phyloP scores from a whole-genome alignment of 1,284 basidiomycete genomes.

The Ustilago lituana region DNA sequence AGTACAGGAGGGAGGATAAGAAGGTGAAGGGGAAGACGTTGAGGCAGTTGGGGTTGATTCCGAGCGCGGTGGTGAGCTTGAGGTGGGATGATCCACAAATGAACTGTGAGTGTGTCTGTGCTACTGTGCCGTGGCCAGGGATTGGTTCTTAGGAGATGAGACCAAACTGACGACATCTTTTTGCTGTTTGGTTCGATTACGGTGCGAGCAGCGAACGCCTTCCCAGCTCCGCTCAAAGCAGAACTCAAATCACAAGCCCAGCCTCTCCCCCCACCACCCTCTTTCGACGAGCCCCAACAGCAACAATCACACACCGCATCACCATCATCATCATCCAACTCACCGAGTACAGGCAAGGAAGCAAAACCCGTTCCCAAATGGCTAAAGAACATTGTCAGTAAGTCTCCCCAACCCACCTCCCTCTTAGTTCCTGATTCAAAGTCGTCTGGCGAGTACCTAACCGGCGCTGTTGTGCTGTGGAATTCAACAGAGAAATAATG shows the following conservation, averaged over 20 bases:
- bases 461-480: too few species aligned
- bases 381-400: conserved; percentile 49
- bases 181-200: not conserved
- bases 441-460: too few species aligned
- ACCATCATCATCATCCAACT: not conserved
- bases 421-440: too few species aligned
- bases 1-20: conserved; percentile 80
- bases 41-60: conserved; percentile 78
- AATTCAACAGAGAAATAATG: conserved; percentile 15
- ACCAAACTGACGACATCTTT: not conserved
- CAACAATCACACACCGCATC: too few species aligned
- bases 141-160: too few species aligned
- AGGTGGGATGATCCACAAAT: conserved; percentile 78
- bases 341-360: not conserved
- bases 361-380: conserved; percentile 44
- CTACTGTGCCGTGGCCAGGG: too few species aligned
- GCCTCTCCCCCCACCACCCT: conserved; percentile 20
- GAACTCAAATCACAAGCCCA: conserved; percentile 24
- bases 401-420: conserved; percentile 6
- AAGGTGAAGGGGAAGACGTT: conserved; percentile 76
- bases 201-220: conserved; percentile 5
- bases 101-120: conserved; percentile 74
- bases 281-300: too few species aligned
- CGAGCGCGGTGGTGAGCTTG: conserved; percentile 79
- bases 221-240: conserved; percentile 33